phyloP scores from a whole-genome alignment of 768 basidiomycete species.

The Panellus pusillus region DNA sequence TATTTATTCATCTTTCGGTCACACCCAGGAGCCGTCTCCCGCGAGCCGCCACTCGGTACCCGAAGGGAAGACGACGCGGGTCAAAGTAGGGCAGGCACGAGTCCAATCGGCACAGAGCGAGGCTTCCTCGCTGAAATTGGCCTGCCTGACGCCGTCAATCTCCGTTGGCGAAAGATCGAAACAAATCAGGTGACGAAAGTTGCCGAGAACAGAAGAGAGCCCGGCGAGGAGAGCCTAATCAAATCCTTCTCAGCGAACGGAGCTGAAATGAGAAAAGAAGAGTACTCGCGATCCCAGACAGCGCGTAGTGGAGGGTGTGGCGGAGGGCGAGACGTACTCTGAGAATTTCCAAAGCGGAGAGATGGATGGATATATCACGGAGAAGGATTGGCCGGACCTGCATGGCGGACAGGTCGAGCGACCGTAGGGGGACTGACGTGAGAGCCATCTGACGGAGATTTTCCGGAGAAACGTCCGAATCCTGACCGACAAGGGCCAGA shows the following conservation, averaged over 20 bases:
- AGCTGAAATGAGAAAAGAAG: conserved; percentile 11
- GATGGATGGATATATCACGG: conserved; percentile 52
- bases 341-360: conserved; percentile 50
- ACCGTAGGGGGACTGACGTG: conserved; percentile 48
- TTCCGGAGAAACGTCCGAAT: conserved; percentile 52
- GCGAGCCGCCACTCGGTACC: conserved; percentile 50
- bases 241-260: conserved; percentile 14
- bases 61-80: conserved; percentile 56
- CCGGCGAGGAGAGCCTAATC: conserved; percentile 53
- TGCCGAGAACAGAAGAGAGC: conserved; percentile 55
- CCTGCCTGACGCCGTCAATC: conserved; percentile 44
- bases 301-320: conserved; percentile 63
- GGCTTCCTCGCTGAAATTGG: conserved; percentile 48
- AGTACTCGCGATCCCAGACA: conserved; percentile 63
- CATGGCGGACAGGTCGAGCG: conserved; percentile 61
- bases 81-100: conserved; percentile 52
- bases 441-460: conserved; percentile 52
- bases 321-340: conserved; percentile 59
- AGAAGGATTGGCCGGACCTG: conserved; percentile 57
- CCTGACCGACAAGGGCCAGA: conserved; percentile 57
- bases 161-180: conserved; percentile 65
- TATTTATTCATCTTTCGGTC: neutral
- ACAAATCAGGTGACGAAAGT: conserved; percentile 46
- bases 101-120: conserved; percentile 55
- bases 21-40: conserved; percentile 33